phyloP scores from a whole-genome alignment of 345 rosid genomes.

The Arabis alpina region DNA sequence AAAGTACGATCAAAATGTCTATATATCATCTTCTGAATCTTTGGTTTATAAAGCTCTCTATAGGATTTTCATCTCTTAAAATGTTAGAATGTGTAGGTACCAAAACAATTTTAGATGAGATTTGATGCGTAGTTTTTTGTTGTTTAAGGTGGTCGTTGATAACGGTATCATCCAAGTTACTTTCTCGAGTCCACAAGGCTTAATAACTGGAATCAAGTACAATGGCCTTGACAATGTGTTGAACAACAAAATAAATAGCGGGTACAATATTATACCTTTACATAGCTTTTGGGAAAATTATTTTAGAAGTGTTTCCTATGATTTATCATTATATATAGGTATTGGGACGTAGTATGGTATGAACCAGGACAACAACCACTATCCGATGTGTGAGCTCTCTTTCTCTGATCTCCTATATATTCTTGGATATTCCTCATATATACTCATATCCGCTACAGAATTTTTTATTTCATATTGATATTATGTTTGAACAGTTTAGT shows the following conservation, averaged over 20 bases:
- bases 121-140: background rate
- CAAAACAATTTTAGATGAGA: background rate
- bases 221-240: constrained; percentile 65
- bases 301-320: background rate
- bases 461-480: background rate
- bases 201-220: constrained; percentile 62
- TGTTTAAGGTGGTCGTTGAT: constrained; percentile 62
- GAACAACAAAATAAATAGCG: constrained; percentile 52
- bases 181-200: constrained; percentile 64
- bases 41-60: background rate
- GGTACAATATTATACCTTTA: constrained; percentile 47
- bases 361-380: constrained; percentile 43
- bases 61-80: background rate
- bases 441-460: no score
- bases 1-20: constrained; percentile 33
- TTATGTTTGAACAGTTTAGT: constrained; percentile 47
- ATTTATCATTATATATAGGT: constrained; percentile 44
- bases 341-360: constrained; percentile 89
- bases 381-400: constrained; percentile 44
- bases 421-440: no score
- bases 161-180: constrained; percentile 72
- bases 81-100: background rate
- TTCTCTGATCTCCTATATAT: no score
- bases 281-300: background rate
- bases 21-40: background rate